phyloP scores from a whole-genome alignment of 2,329 filamentous ascomycete species.

The Pseudopyrenochaeta lycopersici region DNA sequence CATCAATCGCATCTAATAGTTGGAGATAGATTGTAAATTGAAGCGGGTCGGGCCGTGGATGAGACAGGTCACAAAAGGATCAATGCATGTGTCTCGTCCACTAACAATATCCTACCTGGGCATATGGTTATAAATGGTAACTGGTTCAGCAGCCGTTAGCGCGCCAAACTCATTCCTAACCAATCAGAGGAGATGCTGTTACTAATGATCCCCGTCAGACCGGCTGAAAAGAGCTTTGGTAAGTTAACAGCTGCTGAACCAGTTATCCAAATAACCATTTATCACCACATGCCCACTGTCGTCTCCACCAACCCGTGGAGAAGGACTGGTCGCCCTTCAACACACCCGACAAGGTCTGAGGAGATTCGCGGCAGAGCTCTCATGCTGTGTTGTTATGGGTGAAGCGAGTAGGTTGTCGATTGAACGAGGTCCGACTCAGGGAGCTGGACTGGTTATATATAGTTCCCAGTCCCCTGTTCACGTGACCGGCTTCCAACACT shows the following conservation, averaged over 20 bases:
- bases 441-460: no score
- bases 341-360: constrained; percentile 21
- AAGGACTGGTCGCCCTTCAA: constrained; percentile 7
- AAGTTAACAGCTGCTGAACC: constrained; percentile 1
- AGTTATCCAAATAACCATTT: constrained; percentile 4
- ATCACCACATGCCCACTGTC: neutral
- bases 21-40: no score
- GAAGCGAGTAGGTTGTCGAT: no score
- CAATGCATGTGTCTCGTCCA: neutral
- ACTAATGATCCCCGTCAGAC: constrained; percentile 2
- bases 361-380: constrained; percentile 19
- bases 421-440: no score
- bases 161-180: neutral
- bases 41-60: no score
- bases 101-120: constrained; percentile 1
- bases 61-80: no score
- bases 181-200: constrained; percentile 4
- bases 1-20: no score
- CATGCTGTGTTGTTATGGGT: no score
- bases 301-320: neutral
- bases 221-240: constrained; percentile 1
- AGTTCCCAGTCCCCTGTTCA: no score
- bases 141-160: constrained; percentile 1
- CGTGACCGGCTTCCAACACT: no score
- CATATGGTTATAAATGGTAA: constrained; percentile 5